Base-by-base conservation (phyloP, 2,329 filamentous ascomycete genomes). In the Triangularia setosa region DNA sequence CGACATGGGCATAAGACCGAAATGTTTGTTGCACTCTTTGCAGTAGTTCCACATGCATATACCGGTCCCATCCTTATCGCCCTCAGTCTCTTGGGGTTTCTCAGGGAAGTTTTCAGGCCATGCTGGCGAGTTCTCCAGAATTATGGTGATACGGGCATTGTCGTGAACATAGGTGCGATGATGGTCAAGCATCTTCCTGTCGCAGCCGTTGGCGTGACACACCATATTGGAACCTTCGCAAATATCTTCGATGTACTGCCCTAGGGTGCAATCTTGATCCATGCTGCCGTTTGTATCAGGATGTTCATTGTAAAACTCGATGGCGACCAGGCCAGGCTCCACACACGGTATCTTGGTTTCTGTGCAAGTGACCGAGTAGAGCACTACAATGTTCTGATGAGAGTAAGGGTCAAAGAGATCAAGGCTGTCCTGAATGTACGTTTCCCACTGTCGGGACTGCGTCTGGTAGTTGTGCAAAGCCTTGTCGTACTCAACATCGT, bases 41-140 rank as follows among this genome's bases (percentile, higher is more conserved):
- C 95, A 99, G 71, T 90, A 92, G 69, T 92, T 98, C 96, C 96
- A 99, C 92, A 99, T 97, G 64, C 93, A 85, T 63, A 99, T 96
- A 2, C 89, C 90, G 53, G 70, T 72, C 11, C 67, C 70, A 23
- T 71, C 69, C 25, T 68, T 67, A 55, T 69, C 68, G 27, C 64
- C 65, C 9, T 80, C 79, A 52, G 77, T 74, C 86, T 76, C 71
- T 18, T 66, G 67, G 84, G 65, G 85, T 83, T 66, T 90, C 79
- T 69, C 89, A 87, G 35, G 86, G 83, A 54, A 88, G 82, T 69
- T 69, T 23, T 69, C 69, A 67, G 88, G 88, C 28, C 76, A 71
- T 2, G 75, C 71, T 3, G 76, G 72, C 3, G 79, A 76, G 30
- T 87, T 89, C 73, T 97, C 91, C 16, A 97, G 89, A 70, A 97